Base-by-base conservation (phyloP, 1,284 basidiomycete species). In the Bjerkandera adusta region DNA sequence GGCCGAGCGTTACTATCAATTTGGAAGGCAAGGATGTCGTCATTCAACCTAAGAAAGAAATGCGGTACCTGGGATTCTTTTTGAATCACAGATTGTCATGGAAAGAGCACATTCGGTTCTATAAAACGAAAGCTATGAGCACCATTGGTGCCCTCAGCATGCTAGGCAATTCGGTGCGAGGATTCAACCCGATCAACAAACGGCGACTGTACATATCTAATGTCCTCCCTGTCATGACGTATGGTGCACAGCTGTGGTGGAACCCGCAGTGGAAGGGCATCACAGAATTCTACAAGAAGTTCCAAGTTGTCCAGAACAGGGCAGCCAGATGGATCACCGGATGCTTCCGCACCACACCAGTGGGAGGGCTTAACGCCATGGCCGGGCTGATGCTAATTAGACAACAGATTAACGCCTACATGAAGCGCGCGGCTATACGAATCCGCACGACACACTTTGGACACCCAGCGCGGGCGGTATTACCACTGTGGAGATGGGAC, bases 161-260 rank as follows among this genome's bases (percentile, higher is more conserved):
- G 59, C 63, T 71, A 0, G 64, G 66, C 2, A 71, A 71, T 57
- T 68, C 68, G 1, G 46, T 62, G 0, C 52, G 59, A 1, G 68
- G 69, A 1, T 56, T 72, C 1, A 49, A 50, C 5, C 63, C 63
- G 3, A 12, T 27, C 3, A 52, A 66, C 36, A 41, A 62, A 0
- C 50, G 64, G 1, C 55, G 49, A 5, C 57, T 69, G 1, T 67
- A 67, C 57, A 53, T 54, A 1, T 48, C 64, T 0, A 63, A 63
- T 36, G 56, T 71, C 0, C 21, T 63, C 2, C 63, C 68, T 0
- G 55, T 65, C 15, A 57, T 70, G 34, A 56, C 62, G 3, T 55
- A 58, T 24, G 56, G 56, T 0, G 48, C 43, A 1, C 47, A 50
- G 10, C 42, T 55, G 10, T 57, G 52, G 51, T 54, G 46, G 45